Evolutionary conservation across 805 yeast genomes (phyloP), one percentile per base, ranked within the genome.

Genomic region (Saccharomycopsis selenospora): DNA sequence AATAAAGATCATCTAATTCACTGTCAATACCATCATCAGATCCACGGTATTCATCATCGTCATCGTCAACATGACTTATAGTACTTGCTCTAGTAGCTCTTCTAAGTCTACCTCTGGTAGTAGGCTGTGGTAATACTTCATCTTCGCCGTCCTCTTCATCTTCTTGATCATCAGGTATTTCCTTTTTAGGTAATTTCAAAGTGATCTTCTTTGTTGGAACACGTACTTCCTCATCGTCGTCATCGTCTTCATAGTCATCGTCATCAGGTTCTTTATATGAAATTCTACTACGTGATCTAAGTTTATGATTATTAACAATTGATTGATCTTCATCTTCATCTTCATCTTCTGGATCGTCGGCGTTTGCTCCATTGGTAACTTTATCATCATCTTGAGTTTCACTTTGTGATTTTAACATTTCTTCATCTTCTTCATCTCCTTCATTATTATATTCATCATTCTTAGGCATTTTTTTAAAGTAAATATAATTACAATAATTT

Each of bases 21-120:
- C 57, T 11, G 49, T 17, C 46, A 8, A 55, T 59, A 20, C 57
- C 62, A 36, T 50, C 45, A 17, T 43, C 52, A 22, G 44, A 50
- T 11, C 40, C 55, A 7, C 27, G 49, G 22, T 47, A 48, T 18
- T 58, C 64, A 26, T 57, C 62, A 2, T 58, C 66, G 11, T 57
- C 61, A 4, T 33, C 38, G 4, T 33, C 38, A 6, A 14, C 10
- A 20, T n/a, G n/a, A 36, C 8, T 42, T 23, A 26, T 42, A 11
- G 33, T 20, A 18, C 20, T 24, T 41, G 10, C 33, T 28, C 13
- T 28, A 28, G 33, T 28, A n/a, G 33, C 33, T 28, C 33, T 28
- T 10, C 13, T 10, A n/a, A 10, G 33, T 28, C 33, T 10, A 10
- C 33, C 33, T 28, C 33, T 10, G 33, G 13, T 10, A n/a, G 33